Evolutionary conservation across 768 basidiomycete genomes (phyloP).

Genomic region (Tricholoma hemisulphureum): DNA sequence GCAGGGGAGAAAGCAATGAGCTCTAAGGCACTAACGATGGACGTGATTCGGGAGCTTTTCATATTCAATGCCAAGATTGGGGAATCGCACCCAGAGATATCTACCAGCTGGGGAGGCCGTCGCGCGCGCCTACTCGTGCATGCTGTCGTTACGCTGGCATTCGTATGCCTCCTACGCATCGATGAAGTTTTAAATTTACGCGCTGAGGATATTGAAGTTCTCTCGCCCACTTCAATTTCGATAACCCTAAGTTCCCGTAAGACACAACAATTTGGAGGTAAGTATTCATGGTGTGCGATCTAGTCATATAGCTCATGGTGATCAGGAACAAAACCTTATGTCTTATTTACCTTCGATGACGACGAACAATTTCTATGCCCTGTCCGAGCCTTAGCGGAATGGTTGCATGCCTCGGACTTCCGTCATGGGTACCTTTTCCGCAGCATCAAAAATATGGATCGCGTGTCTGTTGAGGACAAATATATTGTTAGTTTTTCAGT

Average conservation of each 20-base stretch:
- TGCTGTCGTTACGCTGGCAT: constrained; percentile 32
- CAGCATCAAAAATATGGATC: no score
- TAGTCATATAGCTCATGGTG: no score
- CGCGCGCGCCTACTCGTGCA: constrained; percentile 25
- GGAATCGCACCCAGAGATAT: no score
- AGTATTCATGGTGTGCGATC: not conserved
- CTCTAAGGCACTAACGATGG: not conserved
- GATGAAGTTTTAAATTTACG: constrained; percentile 37
- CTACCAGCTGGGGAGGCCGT: constrained; percentile 30
- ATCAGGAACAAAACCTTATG: no score
- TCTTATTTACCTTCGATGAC: no score
- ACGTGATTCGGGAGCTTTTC: not conserved
- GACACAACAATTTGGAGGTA: constrained; percentile 29
- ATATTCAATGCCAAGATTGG: not conserved
- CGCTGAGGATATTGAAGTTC: constrained; percentile 20
- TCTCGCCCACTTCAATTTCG: constrained; percentile 8
- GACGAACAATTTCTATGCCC: no score
- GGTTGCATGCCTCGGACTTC: no score
- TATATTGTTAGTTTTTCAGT: no score
- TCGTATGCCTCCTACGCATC: constrained; percentile 32
- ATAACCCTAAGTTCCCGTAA: constrained; percentile 26
- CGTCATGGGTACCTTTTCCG: no score
- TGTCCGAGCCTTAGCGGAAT: no score
- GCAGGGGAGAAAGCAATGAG: constrained; percentile 14
- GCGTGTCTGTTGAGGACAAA: no score